Evolutionary conservation across 768 basidiomycete species (phyloP).

Genomic region (Mycena sanguinolenta): DNA sequence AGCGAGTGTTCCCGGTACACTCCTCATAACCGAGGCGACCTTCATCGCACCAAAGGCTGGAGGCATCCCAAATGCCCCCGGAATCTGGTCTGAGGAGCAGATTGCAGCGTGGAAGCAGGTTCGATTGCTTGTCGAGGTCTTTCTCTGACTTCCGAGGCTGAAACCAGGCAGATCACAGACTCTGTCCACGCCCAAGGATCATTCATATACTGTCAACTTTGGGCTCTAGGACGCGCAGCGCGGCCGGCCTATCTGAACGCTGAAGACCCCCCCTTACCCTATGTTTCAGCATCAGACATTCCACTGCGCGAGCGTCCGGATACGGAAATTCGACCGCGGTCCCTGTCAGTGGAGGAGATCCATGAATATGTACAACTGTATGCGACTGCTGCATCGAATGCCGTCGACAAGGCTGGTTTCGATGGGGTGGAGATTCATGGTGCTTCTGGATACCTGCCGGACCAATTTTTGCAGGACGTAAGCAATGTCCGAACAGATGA

Average conservation of each 20-base stretch:
- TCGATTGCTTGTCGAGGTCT: slow-evolving; percentile 33
- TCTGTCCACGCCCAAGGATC: slow-evolving; percentile 66
- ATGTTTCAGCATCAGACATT: slow-evolving; percentile 53
- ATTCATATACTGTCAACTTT: slow-evolving; percentile 68
- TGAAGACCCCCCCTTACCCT: slow-evolving; percentile 50
- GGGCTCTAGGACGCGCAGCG: slow-evolving; percentile 67
- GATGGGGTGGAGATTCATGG: slow-evolving; percentile 71
- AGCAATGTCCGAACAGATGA: slow-evolving; percentile 71
- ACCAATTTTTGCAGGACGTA: slow-evolving; percentile 74
- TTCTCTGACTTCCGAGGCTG: neutral
- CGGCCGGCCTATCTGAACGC: slow-evolving; percentile 47
- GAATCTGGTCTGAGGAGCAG: slow-evolving; percentile 74
- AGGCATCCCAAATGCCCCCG: slow-evolving; percentile 66
- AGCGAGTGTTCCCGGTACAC: slow-evolving; percentile 60
- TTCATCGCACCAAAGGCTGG: slow-evolving; percentile 64
- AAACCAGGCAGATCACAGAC: slow-evolving; percentile 59
- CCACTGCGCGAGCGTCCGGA: slow-evolving; percentile 30
- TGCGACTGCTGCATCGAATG: slow-evolving; percentile 49
- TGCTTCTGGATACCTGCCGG: slow-evolving; percentile 61
- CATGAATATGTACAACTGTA: slow-evolving; percentile 64
- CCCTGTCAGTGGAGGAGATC: slow-evolving; percentile 63
- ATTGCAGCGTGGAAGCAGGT: slow-evolving; percentile 69
- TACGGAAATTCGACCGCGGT: slow-evolving; percentile 47
- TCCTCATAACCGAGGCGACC: slow-evolving; percentile 72
- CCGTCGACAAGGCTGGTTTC: slow-evolving; percentile 69